phyloP scores from a whole-genome alignment of 2,329 filamentous ascomycete genomes.

The Immersiporthe knoxdaviesiana region DNA sequence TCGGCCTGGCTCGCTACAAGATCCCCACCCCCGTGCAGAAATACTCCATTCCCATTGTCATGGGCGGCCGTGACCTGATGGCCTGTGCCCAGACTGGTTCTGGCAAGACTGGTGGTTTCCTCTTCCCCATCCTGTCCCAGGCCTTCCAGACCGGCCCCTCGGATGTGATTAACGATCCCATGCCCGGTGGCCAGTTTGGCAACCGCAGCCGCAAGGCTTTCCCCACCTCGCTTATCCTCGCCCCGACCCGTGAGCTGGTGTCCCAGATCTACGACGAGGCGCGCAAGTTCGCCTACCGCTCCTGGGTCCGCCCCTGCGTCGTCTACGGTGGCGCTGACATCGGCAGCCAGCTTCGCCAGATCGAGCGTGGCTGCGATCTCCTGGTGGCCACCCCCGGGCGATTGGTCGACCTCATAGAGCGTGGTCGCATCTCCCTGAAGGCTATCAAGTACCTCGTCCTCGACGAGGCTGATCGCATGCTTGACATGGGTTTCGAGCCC shows the following conservation, averaged over 20 bases:
- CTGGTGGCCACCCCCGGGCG: slow-evolving; percentile 96
- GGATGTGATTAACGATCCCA: slow-evolving; percentile 37
- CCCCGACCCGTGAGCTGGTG: slow-evolving; percentile 96
- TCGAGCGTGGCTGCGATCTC: slow-evolving; percentile 95
- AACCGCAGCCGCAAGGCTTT: slow-evolving; percentile 97
- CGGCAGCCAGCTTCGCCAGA: slow-evolving; percentile 95
- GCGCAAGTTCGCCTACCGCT: slow-evolving; percentile 98
- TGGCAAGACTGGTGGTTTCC: slow-evolving; percentile 99
- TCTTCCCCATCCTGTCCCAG: slow-evolving; percentile 99
- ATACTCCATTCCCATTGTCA: slow-evolving; percentile 98
- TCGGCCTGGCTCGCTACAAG: slow-evolving; percentile 91
- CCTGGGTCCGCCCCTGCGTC: slow-evolving; percentile 97
- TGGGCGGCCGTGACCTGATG: slow-evolving; percentile 97
- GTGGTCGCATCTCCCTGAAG: slow-evolving; percentile 93
- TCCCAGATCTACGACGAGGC: slow-evolving; percentile 98
- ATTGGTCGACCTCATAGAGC: slow-evolving; percentile 97
- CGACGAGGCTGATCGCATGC: slow-evolving; percentile 99
- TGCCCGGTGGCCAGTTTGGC: slow-evolving; percentile 60
- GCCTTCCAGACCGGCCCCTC: slow-evolving; percentile 90
- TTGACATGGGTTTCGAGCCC: slow-evolving; percentile 99
- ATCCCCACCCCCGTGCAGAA: slow-evolving; percentile 97
- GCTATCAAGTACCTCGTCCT: slow-evolving; percentile 99
- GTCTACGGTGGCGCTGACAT: slow-evolving; percentile 99
- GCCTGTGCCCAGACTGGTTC: slow-evolving; percentile 99
- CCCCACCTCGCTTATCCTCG: slow-evolving; percentile 92